phyloP scores from a whole-genome alignment of 1,284 basidiomycete genomes.

The Ceratobasidium sp. region DNA sequence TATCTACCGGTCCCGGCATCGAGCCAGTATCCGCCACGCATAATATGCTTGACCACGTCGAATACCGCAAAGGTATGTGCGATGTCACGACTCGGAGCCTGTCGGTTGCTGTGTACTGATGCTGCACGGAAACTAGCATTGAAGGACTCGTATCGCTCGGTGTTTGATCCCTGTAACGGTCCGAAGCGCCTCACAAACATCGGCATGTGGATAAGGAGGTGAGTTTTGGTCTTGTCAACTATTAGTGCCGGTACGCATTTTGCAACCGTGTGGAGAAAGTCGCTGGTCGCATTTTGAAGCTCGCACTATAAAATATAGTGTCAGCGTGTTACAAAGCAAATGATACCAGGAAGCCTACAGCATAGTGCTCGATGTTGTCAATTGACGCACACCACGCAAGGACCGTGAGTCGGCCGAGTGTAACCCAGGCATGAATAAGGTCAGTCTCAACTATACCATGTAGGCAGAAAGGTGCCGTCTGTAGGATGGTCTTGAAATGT shows the following conservation, averaged over 20 bases:
- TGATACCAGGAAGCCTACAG: too few relatives aligned
- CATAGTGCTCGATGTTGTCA: slow-evolving; percentile 51
- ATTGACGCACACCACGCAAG: slow-evolving; percentile 56
- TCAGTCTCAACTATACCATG: slow-evolving; percentile 52
- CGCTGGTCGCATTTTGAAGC: neutral
- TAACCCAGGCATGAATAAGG: slow-evolving; percentile 53
- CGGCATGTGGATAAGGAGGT: slow-evolving; percentile 48
- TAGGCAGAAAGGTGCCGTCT: slow-evolving; percentile 55
- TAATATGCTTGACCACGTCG: slow-evolving; percentile 46
- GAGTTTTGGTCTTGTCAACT: slow-evolving; percentile 47
- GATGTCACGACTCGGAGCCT: slow-evolving; percentile 49
- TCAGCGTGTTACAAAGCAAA: too few relatives aligned
- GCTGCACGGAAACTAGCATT: slow-evolving; percentile 44
- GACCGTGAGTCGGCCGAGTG: slow-evolving; percentile 53
- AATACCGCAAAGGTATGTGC: slow-evolving; percentile 32
- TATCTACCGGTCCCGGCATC: neutral
- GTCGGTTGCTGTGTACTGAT: slow-evolving; percentile 49
- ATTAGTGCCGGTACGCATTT: neutral
- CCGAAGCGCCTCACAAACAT: slow-evolving; percentile 47
- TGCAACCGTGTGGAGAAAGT: slow-evolving; percentile 1
- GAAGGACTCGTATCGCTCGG: slow-evolving; percentile 48
- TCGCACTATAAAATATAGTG: too few relatives aligned
- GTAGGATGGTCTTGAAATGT: slow-evolving; percentile 57
- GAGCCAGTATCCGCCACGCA: slow-evolving; percentile 46
- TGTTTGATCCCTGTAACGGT: slow-evolving; percentile 25